Evolutionary conservation across 148 eudicot genomes (phyloP), one percentile per base, ranked within the genome.

Genomic region (Cornus kousa): DNA sequence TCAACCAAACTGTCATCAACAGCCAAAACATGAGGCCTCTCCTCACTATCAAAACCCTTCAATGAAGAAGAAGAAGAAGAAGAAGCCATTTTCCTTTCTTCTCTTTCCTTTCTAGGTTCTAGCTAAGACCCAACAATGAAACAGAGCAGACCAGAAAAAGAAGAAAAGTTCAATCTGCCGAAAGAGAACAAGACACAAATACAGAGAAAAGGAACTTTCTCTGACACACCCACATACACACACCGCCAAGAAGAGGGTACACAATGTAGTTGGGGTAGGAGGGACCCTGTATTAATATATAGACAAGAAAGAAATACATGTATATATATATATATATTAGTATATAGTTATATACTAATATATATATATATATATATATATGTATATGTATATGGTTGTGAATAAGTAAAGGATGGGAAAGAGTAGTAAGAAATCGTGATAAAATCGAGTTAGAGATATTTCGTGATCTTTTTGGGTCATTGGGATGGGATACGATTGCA

Each of bases 1-100:
- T 83, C 83, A 3, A 76, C 82, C 24, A 80, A 62, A 46, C 71
- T 80, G 64, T 83, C 83, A 79, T 83, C 86, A n/a, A 83, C 86
- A 40, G 77, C 86, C 31, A 83, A 76, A 75, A 80, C 83, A 71
- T 71, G 86, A 6, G 77, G 83, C 40, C 60, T 80, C 22, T 83
- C 78, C 65, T 66, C 70, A 55, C 40, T 55, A 46, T 55, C 35
- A 46, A 9, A 13, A 0, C 39, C 74, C 53, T n/a, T 33, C 9
- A 37, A 66, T 7, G 65, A 74, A 31, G n/a, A 73, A 75, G 60
- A 68, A 9, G 74, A 40, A 43, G 68, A 71, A 28, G 59, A 71
- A 35, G 37, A 35, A 28, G 59, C 80, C 80, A 70, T 78, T 71
- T 46, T 20, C 8, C n/a, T 67, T 9, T 5, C 35, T 9, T 39